Base-by-base conservation (phyloP, 2,329 filamentous ascomycete species). In the Trichophyton verrucosum region DNA sequence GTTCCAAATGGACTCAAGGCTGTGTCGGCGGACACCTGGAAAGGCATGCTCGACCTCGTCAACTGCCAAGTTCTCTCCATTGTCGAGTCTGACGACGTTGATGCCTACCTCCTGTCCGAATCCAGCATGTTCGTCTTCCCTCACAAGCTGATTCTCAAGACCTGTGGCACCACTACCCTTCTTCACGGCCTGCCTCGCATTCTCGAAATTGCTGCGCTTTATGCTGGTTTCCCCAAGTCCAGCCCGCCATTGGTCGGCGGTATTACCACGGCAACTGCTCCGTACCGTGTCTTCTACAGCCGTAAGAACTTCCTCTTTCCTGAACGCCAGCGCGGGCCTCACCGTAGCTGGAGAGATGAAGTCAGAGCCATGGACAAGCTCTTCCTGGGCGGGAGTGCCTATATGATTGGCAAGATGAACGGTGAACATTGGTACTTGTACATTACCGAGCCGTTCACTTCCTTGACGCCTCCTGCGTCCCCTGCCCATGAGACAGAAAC, bases 361-460 rank as follows among this genome's bases (percentile, higher is more conserved):
- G 92, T 97, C 70, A 87, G 86, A 69, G 95, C 87, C 68, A 81
- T 99, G 64, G 94, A 99, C 76, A 87, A 88, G 72, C 89, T 91
- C 75, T 96, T 99, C 72, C 81, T 88, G 64, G 87, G 89, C 61
- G 94, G 94, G 60, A 97, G 92, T 74, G 94, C 94, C 58, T 99
- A 99, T 75, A 96, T 97, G 91, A 95, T 99, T 66, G 94, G 94
- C 70, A 97, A 96, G 78, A 97, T 97, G 92, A 99, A 99, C 68
- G 92, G 94, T 62, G 94, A 99, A 74, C 94, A 99, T 70, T 99
- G 94, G 94, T 97, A 97, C 73, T 80, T 99, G 61, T 99, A 99
- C 77, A 86, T 97, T 69, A 97, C 94, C 11, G 89, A 89, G 58
- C 92, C 94, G 17, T 86, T 87, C 72, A 86, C 83, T 56, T 79